A percentile compares a stretch with the other conserved stretches of the same genome.
Conservation (phyloP, 2,329 filamentous ascomycete species). For the Curvularia sp. region DNA sequence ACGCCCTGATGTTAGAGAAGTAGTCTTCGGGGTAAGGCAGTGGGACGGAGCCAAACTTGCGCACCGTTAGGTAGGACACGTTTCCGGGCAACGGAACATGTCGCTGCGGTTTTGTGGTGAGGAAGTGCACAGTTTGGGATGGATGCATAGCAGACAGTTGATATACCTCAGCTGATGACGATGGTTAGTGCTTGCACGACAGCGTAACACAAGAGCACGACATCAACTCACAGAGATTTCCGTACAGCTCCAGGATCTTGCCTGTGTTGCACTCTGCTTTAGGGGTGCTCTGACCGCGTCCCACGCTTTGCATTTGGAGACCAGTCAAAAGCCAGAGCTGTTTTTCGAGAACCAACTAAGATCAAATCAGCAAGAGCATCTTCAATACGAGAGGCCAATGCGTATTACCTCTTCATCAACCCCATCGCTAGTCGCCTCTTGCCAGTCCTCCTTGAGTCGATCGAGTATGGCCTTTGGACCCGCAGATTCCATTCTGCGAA, state of each 20-base stretch:
- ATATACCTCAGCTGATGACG: constrained; percentile 52
- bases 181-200: constrained; percentile 40
- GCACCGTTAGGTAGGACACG: constrained; percentile 39
- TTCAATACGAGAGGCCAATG: background rate
- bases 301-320: constrained; percentile 53
- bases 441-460: constrained; percentile 61
- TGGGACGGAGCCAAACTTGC: constrained; percentile 53
- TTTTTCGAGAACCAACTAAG: constrained; percentile 58
- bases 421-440: constrained; percentile 51
- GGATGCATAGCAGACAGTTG: constrained; percentile 55
- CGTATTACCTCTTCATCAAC: constrained; percentile 55
- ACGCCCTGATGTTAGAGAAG: constrained; percentile 51
- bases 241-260: constrained; percentile 50
- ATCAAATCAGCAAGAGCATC: constrained; percentile 6
- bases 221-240: constrained; percentile 49
- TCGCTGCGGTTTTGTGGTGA: constrained; percentile 44
- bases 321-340: constrained; percentile 69
- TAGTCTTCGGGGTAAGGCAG: constrained; percentile 56
- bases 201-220: constrained; percentile 24
- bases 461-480: constrained; percentile 61
- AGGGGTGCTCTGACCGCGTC: constrained; percentile 31
- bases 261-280: constrained; percentile 42
- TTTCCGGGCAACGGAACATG: constrained; percentile 47
- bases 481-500: constrained; percentile 63
- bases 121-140: constrained; percentile 47